Evolutionary conservation across 1,139 yeast genomes (phyloP), one percentile per base, ranked within the genome.

Genomic region (Saccharomyces pastorianus): DNA sequence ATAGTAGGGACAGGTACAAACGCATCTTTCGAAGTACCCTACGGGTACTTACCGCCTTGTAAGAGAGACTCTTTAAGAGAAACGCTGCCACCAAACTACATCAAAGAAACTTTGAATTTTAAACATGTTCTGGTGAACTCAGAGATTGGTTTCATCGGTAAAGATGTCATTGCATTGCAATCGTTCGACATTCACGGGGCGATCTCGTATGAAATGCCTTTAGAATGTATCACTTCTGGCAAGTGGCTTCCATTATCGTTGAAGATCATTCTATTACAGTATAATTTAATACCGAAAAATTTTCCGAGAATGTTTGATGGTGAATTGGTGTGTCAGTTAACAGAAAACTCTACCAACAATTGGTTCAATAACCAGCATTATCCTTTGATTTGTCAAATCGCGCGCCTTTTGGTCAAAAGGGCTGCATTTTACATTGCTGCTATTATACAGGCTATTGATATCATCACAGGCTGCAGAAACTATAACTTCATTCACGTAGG

Each of bases 1-100:
- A 67, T 71, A 17, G 47, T 72, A 28, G 75, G 75, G 0, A 71
- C 75, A 5, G 75, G 75, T 9, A 55, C 70, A 2, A 72, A 72
- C 49, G 53, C 67, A 3, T 70, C 74, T 53, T 61, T 71, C 32
- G 64, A 64, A 29, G 29, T 66, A 8, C 63, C 63, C n/a, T 54
- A 49, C 11, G 47, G 50, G 1, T 46, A 47, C 14, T 46, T 63
- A 44, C 66, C 65, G 3, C 48, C 47, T 4, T 52, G 49, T 9
- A 61, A 61, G 49, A 53, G 46, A 49, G 41, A 47, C 7, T 13
- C 23, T 9, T 38, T 49, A 4, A 8, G 27, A 4, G 27, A 9
- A n/a, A 48, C 25, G 20, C 23, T 31, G 25, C 9, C 46, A 11
- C 8, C 51, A 3, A 47, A 29, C 11, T 46, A 48, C 9, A 38